Evolutionary conservation across 192 early-diverging fungal genomes (phyloP), one percentile per base, ranked within the genome.

Genomic region (Coemansia sp.): DNA sequence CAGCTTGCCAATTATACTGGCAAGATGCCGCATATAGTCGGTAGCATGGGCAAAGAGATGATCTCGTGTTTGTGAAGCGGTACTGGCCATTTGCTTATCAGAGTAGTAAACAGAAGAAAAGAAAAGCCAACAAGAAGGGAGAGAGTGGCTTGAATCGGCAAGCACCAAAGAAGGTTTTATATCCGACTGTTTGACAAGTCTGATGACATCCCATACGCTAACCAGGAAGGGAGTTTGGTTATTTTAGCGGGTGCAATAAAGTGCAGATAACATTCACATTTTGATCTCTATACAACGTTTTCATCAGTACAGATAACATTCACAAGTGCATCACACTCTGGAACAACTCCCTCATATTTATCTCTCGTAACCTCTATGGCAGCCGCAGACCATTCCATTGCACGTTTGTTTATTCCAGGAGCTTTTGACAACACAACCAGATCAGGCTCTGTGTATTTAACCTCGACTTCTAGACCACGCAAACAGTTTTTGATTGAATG

Each of bases 391-490:
- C 65, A 75, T 54, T 70, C 75, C 1, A 66, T 51, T 22, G 72
- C 60, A 4, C 48, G 59, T 54, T 45, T 39, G 2, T 45, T 64
- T n/a, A 70, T 57, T 2, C 87, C 87, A 0, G 86, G 82, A 14
- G 85, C 78, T 58, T 90, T 88, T 50, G 83, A 66, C 17, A 86
- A 60, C 8, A 90, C 74, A 5, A 71, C 83, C 9, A 90, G 49
- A 14, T 84, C 75, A 0, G 79, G 60, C 45, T 90, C 88, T 37
- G 82, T 61, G 55, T 87, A 83, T 0, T 59, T 64, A 21, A 90
- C 53, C 27, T 74, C 64, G 2, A 87, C 60, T 12, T 81, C 78
- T 12, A 87, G 59, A 5, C 55, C 70, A 9, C 74, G 78, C 47
- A 86, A 67, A 0, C 79, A 59, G 4, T 76, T 62, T 22, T 66